Conservation (phyloP, 768 basidiomycete genomes). For the Tulasnella sp. region DNA sequence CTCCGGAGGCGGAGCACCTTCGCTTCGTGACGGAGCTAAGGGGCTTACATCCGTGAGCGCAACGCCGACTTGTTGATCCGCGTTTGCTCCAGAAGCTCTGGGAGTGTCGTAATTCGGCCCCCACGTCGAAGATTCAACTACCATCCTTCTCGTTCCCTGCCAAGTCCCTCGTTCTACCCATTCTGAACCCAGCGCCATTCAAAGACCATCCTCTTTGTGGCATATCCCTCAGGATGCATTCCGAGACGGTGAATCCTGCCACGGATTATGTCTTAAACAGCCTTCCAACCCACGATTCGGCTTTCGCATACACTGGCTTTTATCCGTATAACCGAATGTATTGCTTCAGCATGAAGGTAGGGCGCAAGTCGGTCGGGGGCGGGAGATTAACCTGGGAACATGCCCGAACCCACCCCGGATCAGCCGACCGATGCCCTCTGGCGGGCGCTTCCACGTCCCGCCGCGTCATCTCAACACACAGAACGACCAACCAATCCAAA, state of each 20-base stretch:
- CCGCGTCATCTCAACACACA: neutral
- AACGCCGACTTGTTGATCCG: too few species aligned
- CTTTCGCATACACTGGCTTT: neutral
- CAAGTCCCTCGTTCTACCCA: neutral
- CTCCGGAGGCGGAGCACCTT: too few species aligned
- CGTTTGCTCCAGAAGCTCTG: too few species aligned
- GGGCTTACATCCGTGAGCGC: too few species aligned
- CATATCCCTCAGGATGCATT: neutral
- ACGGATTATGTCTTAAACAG: too few species aligned
- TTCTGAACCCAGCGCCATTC: neutral
- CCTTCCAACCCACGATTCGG: too few species aligned
- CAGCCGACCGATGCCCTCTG: neutral
- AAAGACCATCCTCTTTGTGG: neutral
- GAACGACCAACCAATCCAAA: neutral
- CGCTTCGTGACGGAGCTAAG: too few species aligned
- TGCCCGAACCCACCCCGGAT: neutral
- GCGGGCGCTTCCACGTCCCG: neutral
- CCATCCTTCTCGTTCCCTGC: neutral
- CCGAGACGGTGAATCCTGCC: neutral
- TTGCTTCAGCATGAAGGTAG: neutral
- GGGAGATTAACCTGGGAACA: neutral
- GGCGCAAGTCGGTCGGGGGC: neutral
- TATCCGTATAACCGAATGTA: neutral
- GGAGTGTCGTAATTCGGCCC: too few species aligned
- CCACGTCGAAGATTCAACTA: neutral